A percentile compares a stretch with the other conserved stretches of the same genome.
Evolutionary conservation across 2,329 filamentous ascomycete species (phyloP).

Genomic region (Xylariomycetidae sp.): DNA sequence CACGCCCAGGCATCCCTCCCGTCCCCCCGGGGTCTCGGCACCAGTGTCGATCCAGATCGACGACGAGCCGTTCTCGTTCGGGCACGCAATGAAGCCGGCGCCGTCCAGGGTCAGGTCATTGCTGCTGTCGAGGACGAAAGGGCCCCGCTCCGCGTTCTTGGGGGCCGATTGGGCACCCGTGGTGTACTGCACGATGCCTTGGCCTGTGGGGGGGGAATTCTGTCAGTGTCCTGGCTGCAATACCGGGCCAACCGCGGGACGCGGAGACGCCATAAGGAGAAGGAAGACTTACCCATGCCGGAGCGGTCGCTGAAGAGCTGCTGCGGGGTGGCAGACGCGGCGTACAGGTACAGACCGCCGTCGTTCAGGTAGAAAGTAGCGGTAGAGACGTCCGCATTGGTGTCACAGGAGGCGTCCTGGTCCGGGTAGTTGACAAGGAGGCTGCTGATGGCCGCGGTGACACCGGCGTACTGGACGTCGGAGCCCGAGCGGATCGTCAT

Average conservation of each 20-base stretch:
- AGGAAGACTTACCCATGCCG: slow-evolving; percentile 46
- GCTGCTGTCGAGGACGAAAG: slow-evolving; percentile 40
- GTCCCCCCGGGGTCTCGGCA: slow-evolving; percentile 29
- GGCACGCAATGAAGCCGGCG: slow-evolving; percentile 47
- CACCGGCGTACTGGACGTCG: slow-evolving; percentile 39
- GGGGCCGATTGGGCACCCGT: slow-evolving; percentile 37
- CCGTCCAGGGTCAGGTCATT: slow-evolving; percentile 43
- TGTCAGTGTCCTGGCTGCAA: too few species aligned
- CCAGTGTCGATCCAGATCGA: slow-evolving; percentile 25
- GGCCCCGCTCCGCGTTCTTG: slow-evolving; percentile 39
- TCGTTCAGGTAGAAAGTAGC: slow-evolving; percentile 49
- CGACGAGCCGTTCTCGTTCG: slow-evolving; percentile 39
- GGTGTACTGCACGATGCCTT: slow-evolving; percentile 49
- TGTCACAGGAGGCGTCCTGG: slow-evolving; percentile 46
- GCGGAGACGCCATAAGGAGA: too few species aligned
- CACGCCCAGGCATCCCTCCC: slow-evolving; percentile 33
- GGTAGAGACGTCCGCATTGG: slow-evolving; percentile 26
- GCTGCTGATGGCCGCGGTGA: slow-evolving; percentile 40
- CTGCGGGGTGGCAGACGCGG: slow-evolving; percentile 38
- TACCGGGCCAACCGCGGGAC: too few species aligned
- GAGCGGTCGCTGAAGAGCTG: slow-evolving; percentile 50
- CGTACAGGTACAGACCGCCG: slow-evolving; percentile 45
- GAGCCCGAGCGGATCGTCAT: slow-evolving; percentile 46
- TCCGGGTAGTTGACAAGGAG: slow-evolving; percentile 39
- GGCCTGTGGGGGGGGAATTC: slow-evolving; percentile 31